Percentiles rank a stretch among this genome's conserved stretches.
These are phyloP conservation scores for Zelonia costaricensis DNA, from an alignment of 208 protist genomes.

Conservation along the genomic window DNA sequence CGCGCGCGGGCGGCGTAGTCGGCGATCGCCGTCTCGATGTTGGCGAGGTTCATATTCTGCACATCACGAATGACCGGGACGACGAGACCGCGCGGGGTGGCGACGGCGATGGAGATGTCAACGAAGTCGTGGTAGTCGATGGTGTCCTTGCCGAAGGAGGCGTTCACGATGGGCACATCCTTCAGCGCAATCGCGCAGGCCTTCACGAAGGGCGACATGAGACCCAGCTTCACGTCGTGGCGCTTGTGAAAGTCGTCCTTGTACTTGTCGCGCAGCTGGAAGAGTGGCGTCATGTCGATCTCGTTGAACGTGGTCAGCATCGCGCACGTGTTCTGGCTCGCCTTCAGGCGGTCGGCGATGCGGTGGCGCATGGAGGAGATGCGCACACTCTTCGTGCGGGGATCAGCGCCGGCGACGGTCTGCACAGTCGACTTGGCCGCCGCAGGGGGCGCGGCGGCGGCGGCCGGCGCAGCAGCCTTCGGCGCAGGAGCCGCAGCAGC, in stretches of 20 bases:
- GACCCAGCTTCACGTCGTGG: conserved; percentile 98
- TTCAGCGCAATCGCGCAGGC: conserved; percentile 94
- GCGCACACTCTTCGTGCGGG: conserved; percentile 81
- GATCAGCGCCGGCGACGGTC: conserved; percentile 53
- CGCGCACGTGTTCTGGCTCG: conserved; percentile 98
- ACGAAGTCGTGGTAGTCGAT: conserved; percentile 99
- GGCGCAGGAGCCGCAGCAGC: conserved; percentile 13
- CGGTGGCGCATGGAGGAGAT: conserved; percentile 96
- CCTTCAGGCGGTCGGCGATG: conserved; percentile 98
- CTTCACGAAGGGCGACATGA: conserved; percentile 99
- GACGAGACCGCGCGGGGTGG: conserved; percentile 97
- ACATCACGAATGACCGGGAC: conserved; percentile 98
- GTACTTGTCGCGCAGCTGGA: conserved; percentile 95
- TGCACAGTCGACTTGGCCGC: conserved; percentile 29
- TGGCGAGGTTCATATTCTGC: conserved; percentile 94
- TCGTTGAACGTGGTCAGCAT: conserved; percentile 99
- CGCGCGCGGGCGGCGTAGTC: conserved; percentile 91
- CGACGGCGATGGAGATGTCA: conserved; percentile 98
- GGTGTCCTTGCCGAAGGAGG: conserved; percentile 93
- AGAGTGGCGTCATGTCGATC: conserved; percentile 97
- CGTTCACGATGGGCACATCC: conserved; percentile 97
- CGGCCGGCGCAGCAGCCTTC: conserved; percentile 15
- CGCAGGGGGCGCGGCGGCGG: conserved; percentile 26
- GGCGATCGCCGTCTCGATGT: conserved; percentile 96
- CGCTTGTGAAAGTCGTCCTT: conserved; percentile 98